A percentile compares a stretch with the other conserved stretches of the same genome.
Evolutionary conservation across 495 filamentous ascomycete species (phyloP).

Genomic region (Chlorociboria aeruginascens): DNA sequence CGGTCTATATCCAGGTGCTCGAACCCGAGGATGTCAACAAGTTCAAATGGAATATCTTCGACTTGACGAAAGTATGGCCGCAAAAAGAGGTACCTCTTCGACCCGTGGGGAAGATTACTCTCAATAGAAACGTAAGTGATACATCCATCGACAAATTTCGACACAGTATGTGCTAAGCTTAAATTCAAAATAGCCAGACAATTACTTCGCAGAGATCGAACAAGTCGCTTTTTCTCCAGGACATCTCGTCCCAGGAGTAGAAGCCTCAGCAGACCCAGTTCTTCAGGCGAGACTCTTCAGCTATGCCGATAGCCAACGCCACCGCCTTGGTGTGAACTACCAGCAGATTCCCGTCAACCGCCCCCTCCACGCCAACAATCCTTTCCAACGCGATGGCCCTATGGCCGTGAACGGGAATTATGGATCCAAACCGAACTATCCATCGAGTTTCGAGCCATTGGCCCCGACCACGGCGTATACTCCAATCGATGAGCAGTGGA

Average conservation of each 20-base stretch:
- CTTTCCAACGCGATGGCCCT: conserved; percentile 31
- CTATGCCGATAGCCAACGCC: conserved; percentile 55
- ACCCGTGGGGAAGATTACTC: conserved; percentile 46
- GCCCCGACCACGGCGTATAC: neutral
- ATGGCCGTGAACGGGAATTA: conserved; percentile 44
- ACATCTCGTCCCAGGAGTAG: conserved; percentile 60
- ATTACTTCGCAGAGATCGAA: conserved; percentile 73
- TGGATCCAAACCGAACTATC: conserved; percentile 55
- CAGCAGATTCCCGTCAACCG: conserved; percentile 43
- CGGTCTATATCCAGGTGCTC: conserved; percentile 43
- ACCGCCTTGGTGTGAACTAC: conserved; percentile 57
- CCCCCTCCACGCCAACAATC: conserved; percentile 28
- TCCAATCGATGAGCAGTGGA: conserved; percentile 15
- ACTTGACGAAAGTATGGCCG: conserved; percentile 69
- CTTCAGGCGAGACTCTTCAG: conserved; percentile 59
- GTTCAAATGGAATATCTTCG: conserved; percentile 45
- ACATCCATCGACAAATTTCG: neutral
- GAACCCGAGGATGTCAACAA: neutral
- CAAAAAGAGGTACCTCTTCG: conserved; percentile 54
- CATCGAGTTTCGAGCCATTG: conserved; percentile 13
- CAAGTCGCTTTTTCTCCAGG: conserved; percentile 72
- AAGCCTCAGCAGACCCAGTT: conserved; percentile 45
- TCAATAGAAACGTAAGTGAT: conserved; percentile 46
- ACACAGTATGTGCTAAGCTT: conserved; percentile 20
- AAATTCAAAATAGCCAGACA: conserved; percentile 21